A percentile compares a stretch with the other conserved stretches of the same genome.
Evolutionary conservation across 352 stramenopile genomes (phyloP).

Genomic region (Globisporangium nodosum): DNA sequence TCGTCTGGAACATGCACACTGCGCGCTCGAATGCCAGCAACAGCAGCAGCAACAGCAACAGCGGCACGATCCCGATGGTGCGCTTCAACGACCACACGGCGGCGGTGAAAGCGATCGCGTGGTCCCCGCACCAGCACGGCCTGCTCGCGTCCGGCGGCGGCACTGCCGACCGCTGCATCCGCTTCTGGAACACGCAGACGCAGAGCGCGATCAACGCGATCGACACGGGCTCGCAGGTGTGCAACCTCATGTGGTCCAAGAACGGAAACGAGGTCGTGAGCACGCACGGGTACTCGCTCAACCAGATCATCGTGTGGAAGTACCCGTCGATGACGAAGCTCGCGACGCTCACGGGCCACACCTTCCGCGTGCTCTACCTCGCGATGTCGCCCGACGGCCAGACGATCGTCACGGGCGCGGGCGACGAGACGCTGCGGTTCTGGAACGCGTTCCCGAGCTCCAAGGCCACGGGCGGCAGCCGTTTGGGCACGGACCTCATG

Average conservation of each 20-base stretch:
- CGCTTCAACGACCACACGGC: constrained; percentile 95
- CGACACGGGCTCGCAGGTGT: constrained; percentile 96
- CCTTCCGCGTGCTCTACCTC: constrained; percentile 95
- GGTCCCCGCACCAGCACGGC: constrained; percentile 95
- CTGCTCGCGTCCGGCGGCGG: constrained; percentile 94
- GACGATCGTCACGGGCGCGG: constrained; percentile 96
- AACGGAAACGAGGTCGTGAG: constrained; percentile 98
- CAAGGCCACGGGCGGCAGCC: constrained; percentile 43
- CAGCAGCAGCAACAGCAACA: constrained; percentile 6
- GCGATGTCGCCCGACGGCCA: constrained; percentile 96
- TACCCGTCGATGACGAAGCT: constrained; percentile 97
- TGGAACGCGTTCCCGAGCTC: constrained; percentile 95
- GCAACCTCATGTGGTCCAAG: constrained; percentile 97
- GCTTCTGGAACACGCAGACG: constrained; percentile 97
- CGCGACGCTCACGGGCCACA: constrained; percentile 95
- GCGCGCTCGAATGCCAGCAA: constrained; percentile 14
- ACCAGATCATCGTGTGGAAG: constrained; percentile 97
- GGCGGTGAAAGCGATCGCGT: constrained; percentile 97
- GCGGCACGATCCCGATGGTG: constrained; percentile 61
- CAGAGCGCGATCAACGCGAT: constrained; percentile 86
- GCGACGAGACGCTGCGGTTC: constrained; percentile 97
- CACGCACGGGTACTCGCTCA: constrained; percentile 98
- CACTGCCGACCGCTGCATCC: constrained; percentile 95
- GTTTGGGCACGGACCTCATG: constrained; percentile 49
- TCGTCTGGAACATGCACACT: constrained; percentile 91